phyloP scores from a whole-genome alignment of 192 early-diverging fungal genomes.

The Globomyces pollinis-pini region DNA sequence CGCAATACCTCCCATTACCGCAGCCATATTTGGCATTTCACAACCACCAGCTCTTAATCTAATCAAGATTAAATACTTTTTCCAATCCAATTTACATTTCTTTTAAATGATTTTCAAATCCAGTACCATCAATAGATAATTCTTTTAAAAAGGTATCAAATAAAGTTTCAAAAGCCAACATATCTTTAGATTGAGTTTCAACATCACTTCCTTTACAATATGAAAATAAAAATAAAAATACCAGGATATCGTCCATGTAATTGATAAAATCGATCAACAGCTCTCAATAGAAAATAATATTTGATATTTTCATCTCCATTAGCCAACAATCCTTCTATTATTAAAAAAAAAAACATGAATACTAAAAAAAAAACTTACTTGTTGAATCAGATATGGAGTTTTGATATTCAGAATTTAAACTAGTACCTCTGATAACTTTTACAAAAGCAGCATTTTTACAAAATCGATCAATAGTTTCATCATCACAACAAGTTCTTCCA shows the following conservation, averaged over 20 bases:
- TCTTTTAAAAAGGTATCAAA: slow-evolving; percentile 27
- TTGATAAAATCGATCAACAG: slow-evolving; percentile 55
- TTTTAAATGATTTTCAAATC: slow-evolving; percentile 49
- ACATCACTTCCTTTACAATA: no score
- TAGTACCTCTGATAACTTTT: slow-evolving; percentile 60
- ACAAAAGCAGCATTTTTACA: slow-evolving; percentile 74
- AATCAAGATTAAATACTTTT: background rate
- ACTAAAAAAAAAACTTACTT: background rate
- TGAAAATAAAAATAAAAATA: no score
- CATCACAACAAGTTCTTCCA: slow-evolving; percentile 39
- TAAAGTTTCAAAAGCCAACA: background rate
- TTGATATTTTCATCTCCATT: slow-evolving; percentile 50
- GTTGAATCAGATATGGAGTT: background rate
- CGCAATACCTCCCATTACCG: slow-evolving; percentile 80
- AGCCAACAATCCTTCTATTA: slow-evolving; percentile 41
- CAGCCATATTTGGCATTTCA: slow-evolving; percentile 77
- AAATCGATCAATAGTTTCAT: slow-evolving; percentile 64
- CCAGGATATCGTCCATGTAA: slow-evolving; percentile 55
- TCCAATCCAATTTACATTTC: slow-evolving; percentile 62
- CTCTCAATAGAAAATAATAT: slow-evolving; percentile 59
- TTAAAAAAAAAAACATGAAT: background rate
- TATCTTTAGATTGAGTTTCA: background rate
- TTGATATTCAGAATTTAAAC: slow-evolving; percentile 45
- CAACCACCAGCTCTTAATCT: slow-evolving; percentile 55
- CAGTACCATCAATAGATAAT: slow-evolving; percentile 24